Conservation (phyloP, 2,329 filamentous ascomycete species). For the Westerdykella sp. region DNA sequence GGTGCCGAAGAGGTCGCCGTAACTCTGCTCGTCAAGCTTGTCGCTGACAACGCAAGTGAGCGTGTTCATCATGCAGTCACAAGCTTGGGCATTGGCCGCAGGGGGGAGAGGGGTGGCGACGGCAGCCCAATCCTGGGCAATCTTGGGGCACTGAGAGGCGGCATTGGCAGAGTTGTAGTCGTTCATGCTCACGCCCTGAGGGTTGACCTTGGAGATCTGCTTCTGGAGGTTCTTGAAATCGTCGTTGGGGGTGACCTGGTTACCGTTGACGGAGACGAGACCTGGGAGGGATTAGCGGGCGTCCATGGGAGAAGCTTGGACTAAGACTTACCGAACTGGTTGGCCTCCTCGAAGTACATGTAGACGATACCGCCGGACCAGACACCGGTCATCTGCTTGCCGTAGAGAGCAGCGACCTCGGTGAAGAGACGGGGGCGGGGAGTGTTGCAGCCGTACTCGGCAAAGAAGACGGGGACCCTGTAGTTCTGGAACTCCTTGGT, state of each 20-base stretch:
- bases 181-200: conserved; percentile 59
- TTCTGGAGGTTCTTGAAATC: conserved; percentile 56
- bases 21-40: conserved; percentile 52
- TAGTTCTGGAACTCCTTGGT: conserved; percentile 83
- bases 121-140: conserved; percentile 60
- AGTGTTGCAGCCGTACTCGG: conserved; percentile 94
- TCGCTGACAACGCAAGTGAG: conserved; percentile 62
- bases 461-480: conserved; percentile 94
- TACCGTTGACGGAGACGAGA: neutral
- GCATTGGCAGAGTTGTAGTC: conserved; percentile 68
- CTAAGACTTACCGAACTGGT: conserved; percentile 68
- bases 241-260: neutral
- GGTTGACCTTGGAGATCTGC: conserved; percentile 61
- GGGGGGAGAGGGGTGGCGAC: conserved; percentile 66
- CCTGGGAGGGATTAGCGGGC: conserved; percentile 1
- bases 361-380: conserved; percentile 98
- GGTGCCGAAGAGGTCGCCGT: conserved; percentile 64
- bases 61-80: conserved; percentile 75
- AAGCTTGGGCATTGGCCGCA: conserved; percentile 69
- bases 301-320: neutral
- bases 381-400: conserved; percentile 71
- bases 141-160: conserved; percentile 61
- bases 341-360: conserved; percentile 92
- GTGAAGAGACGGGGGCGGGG: conserved; percentile 68
- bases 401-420: conserved; percentile 78